Conservation (phyloP, 768 basidiomycete species). For the Punctularia strigosozonata region DNA sequence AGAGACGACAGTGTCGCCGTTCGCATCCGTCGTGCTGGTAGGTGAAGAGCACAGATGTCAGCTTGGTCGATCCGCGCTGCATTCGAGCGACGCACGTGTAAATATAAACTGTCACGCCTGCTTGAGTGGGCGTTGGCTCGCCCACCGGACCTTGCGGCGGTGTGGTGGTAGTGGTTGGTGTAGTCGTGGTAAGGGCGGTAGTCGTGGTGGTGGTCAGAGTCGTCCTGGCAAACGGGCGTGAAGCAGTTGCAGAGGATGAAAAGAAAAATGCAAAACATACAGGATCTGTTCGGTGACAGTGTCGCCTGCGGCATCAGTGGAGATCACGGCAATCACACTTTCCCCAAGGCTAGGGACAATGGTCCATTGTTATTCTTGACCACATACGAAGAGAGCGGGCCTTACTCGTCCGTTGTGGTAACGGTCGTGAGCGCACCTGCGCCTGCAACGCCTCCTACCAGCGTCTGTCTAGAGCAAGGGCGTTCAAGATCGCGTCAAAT, state of each 20-base stretch:
- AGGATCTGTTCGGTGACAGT: background rate
- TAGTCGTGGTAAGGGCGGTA: constrained; percentile 10
- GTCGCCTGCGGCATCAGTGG: background rate
- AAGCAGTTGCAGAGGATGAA: constrained; percentile 1
- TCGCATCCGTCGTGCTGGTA: constrained; percentile 24
- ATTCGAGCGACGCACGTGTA: background rate
- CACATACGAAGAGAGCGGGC: background rate
- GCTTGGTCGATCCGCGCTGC: constrained; percentile 6
- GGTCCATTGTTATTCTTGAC: background rate
- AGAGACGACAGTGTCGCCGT: constrained; percentile 13
- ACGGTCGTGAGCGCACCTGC: constrained; percentile 7
- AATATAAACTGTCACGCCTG: constrained; percentile 1
- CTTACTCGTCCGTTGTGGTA: constrained; percentile 3
- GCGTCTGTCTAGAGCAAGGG: constrained; percentile 9
- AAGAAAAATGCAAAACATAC: background rate
- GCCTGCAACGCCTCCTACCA: constrained; percentile 6
- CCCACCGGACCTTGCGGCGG: constrained; percentile 42
- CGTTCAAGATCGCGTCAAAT: background rate
- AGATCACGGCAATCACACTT: background rate
- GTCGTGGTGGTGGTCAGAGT: constrained; percentile 13
- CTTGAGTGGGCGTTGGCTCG: constrained; percentile 27
- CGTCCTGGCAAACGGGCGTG: constrained; percentile 11
- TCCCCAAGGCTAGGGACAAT: background rate
- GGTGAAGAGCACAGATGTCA: constrained; percentile 13
- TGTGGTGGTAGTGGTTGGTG: constrained; percentile 6